These are phyloP conservation scores for Corymbia calophylla DNA, from an alignment of 441 rosid species.

Conservation along the genomic window DNA sequence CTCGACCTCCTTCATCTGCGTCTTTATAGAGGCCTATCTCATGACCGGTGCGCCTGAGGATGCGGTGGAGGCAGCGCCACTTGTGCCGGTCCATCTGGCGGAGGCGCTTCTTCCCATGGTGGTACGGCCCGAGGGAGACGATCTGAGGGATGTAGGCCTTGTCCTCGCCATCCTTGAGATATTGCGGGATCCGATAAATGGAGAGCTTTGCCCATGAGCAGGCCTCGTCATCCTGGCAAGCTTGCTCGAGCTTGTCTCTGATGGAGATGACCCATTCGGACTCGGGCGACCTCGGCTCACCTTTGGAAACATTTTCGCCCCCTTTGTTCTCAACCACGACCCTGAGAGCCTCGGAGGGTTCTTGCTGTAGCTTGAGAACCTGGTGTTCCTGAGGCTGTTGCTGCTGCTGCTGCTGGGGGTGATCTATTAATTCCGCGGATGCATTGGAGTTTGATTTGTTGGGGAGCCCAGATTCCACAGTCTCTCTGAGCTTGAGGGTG, in stretches of 20 bases:
- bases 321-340: slow-evolving; percentile 6
- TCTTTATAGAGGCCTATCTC: slow-evolving; percentile 49
- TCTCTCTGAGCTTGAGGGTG: slow-evolving; percentile 79
- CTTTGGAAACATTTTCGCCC: slow-evolving; percentile 9
- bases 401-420: not conserved
- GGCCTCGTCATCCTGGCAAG: slow-evolving; percentile 52
- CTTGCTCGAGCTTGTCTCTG: slow-evolving; percentile 52
- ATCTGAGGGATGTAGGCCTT: slow-evolving; percentile 72
- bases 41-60: slow-evolving; percentile 51
- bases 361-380: slow-evolving; percentile 15
- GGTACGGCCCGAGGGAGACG: slow-evolving; percentile 80
- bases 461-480: slow-evolving; percentile 41
- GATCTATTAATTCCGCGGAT: slow-evolving; percentile 15
- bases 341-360: slow-evolving; percentile 16
- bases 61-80: slow-evolving; percentile 62
- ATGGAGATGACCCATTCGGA: slow-evolving; percentile 65
- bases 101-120: slow-evolving; percentile 59
- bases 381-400: slow-evolving; percentile 9
- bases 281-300: slow-evolving; percentile 19
- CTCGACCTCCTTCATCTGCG: slow-evolving; percentile 54
- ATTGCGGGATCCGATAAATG: slow-evolving; percentile 73
- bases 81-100: slow-evolving; percentile 77
- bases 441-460: slow-evolving; percentile 5
- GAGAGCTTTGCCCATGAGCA: slow-evolving; percentile 51
- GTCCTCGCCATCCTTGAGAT: slow-evolving; percentile 67